Evolutionary conservation across 768 basidiomycete species (phyloP), one percentile per base, ranked within the genome.

Genomic region (Agrocybe chaxingu): DNA sequence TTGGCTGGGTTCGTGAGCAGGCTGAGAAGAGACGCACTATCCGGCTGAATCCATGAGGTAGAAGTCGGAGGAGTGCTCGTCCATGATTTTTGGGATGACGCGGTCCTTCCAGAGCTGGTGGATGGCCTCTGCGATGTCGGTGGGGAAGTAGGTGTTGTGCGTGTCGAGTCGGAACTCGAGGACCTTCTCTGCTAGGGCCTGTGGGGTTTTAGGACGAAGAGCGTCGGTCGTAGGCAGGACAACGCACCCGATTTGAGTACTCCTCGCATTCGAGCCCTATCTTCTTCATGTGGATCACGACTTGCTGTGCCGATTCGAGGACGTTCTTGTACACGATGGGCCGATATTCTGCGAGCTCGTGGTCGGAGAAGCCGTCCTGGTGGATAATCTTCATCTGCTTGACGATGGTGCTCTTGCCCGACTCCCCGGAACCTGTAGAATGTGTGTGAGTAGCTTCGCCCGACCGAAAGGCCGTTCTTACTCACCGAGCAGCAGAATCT

Each of bases 361-460:
- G 79, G 7, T 70, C 68, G 2, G 85, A 81, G 70, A 93, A 98
- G 9, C 95, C 95, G 54, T 86, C 84, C 66, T 96, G 90, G 66
- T 98, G 90, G 43, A 98, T 94, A 51, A 98, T 95, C 77, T 96
- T 97, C 94, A 98, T 97, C 68, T 98, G 95, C 66, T 98, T 98
- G 33, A 97, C 93, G 56, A 98, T 92, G 0, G 95, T 98, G 3
- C 84, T 86, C 71, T 98, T 98, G 5, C 95, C 96, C 0, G 89
- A 91, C 73, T 96, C 93, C 60, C 95, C 92, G 10, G 93, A 94
- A 48, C 95, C 94, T 95, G 58, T 13, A 32, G 34, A 31, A 30
- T n/a, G 33, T 42, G 29, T 35, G 42, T 30, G 13, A 40, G 34
- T n/a, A n/a, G n/a, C n/a, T n/a, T n/a, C n/a, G n/a, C n/a, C n/a